Conservation (phyloP, 1,139 yeast genomes). For the Yamadazyma buinensis region DNA sequence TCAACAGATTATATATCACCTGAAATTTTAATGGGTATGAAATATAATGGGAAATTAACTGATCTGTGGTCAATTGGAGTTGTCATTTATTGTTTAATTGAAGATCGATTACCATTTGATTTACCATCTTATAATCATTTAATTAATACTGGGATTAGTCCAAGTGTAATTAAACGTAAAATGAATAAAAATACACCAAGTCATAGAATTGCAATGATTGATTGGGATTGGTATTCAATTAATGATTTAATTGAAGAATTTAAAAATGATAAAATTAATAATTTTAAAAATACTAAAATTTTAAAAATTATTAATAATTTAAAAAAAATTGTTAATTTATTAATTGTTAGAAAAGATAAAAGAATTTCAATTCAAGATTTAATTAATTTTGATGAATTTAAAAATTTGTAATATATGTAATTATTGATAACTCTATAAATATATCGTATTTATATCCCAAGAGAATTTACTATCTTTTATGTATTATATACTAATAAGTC, state of each 20-base stretch:
- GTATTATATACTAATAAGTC: too few relatives aligned
- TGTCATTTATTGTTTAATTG: slow-evolving; percentile 75
- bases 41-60: slow-evolving; percentile 84
- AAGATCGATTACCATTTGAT: slow-evolving; percentile 87
- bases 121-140: slow-evolving; percentile 42
- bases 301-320: slow-evolving; percentile 23
- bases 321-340: slow-evolving; percentile 27
- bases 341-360: slow-evolving; percentile 39
- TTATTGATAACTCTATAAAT: too few relatives aligned
- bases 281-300: slow-evolving; percentile 14
- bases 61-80: slow-evolving; percentile 97
- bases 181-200: slow-evolving; percentile 62
- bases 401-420: background rate
- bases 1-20: slow-evolving; percentile 96
- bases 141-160: slow-evolving; percentile 31
- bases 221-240: slow-evolving; percentile 75
- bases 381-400: background rate
- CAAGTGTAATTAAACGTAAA: slow-evolving; percentile 46
- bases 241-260: slow-evolving; percentile 16
- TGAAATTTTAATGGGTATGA: slow-evolving; percentile 82
- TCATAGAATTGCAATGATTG: slow-evolving; percentile 87
- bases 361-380: slow-evolving; percentile 14
- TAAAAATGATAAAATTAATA: too few relatives aligned
- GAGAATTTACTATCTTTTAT: too few relatives aligned
- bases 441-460: too few relatives aligned